Evolutionary conservation across 2,329 filamentous ascomycete species (phyloP).

Genomic region (Didymosphaeria variabile): DNA sequence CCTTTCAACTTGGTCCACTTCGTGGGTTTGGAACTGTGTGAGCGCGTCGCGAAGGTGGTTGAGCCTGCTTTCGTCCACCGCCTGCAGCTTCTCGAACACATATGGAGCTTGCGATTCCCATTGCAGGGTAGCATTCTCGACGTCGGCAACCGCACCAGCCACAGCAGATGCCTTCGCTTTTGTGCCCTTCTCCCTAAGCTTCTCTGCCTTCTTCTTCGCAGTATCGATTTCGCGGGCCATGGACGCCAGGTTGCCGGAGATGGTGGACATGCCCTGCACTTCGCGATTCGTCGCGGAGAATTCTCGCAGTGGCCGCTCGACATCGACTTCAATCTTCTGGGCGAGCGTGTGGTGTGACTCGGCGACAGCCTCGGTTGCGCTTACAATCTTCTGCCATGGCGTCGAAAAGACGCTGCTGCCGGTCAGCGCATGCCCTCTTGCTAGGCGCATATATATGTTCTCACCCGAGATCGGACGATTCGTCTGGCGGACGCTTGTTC

Average conservation of each 20-base stretch:
- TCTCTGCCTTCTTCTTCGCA: constrained; percentile 85
- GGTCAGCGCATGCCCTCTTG: constrained; percentile 31
- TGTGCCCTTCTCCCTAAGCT: constrained; percentile 79
- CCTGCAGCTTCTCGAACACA: constrained; percentile 92
- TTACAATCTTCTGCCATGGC: constrained; percentile 88
- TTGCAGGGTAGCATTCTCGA: constrained; percentile 81
- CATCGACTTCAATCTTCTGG: constrained; percentile 83
- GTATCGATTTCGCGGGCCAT: constrained; percentile 87
- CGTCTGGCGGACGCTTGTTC: constrained; percentile 76
- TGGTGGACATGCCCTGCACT: constrained; percentile 80
- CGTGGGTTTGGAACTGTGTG: constrained; percentile 92
- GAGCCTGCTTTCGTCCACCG: constrained; percentile 85
- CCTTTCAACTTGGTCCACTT: constrained; percentile 85
- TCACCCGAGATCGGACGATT: constrained; percentile 86
- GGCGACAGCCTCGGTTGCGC: constrained; percentile 81
- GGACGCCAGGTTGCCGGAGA: constrained; percentile 79
- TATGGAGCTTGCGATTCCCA: constrained; percentile 97
- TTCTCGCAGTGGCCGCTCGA: constrained; percentile 82
- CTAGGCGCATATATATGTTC: constrained; percentile 37
- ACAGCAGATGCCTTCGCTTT: constrained; percentile 81
- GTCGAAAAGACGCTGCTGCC: constrained; percentile 79
- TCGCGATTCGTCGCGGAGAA: constrained; percentile 78
- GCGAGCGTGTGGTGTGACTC: constrained; percentile 84
- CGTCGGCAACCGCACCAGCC: constrained; percentile 74
- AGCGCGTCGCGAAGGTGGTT: constrained; percentile 91